Evolutionary conservation across 768 basidiomycete genomes (phyloP).

Genomic region (Hypholoma sublateritium): DNA sequence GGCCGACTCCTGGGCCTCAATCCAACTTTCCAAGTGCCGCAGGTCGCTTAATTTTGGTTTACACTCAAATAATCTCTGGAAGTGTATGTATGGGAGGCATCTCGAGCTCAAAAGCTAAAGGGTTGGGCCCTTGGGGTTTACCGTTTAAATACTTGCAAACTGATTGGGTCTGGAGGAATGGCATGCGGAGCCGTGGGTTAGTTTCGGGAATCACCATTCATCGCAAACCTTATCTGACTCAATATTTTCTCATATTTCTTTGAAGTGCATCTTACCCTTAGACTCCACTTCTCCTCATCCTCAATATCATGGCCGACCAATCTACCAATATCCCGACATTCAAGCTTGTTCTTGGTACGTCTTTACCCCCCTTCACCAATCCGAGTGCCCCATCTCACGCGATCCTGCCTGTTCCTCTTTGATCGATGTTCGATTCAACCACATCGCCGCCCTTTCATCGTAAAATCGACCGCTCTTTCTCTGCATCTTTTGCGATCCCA

Average conservation of each 20-base stretch:
- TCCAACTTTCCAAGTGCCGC: too few relatives aligned
- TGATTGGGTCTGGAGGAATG: too few relatives aligned
- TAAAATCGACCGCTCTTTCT: slow-evolving; percentile 14
- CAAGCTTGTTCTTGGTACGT: slow-evolving; percentile 97
- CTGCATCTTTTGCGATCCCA: slow-evolving; percentile 17
- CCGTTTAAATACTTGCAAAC: too few relatives aligned
- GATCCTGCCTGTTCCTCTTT: slow-evolving; percentile 33
- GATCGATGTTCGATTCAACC: slow-evolving; percentile 52
- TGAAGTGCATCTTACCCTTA: slow-evolving; percentile 24
- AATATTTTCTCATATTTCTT: slow-evolving; percentile 28
- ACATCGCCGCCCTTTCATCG: slow-evolving; percentile 21
- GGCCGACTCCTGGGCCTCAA: too few relatives aligned
- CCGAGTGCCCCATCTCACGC: slow-evolving; percentile 23
- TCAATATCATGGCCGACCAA: slow-evolving; percentile 40
- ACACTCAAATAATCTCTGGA: too few relatives aligned
- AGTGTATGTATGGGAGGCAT: too few relatives aligned
- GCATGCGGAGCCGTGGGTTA: slow-evolving; percentile 19
- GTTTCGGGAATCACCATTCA: slow-evolving; percentile 37
- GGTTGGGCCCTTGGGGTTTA: too few relatives aligned
- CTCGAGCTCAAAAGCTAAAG: too few relatives aligned
- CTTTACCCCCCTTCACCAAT: slow-evolving; percentile 2
- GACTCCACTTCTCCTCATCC: slow-evolving; percentile 21
- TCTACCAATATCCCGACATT: slow-evolving; percentile 72
- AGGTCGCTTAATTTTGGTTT: too few relatives aligned
- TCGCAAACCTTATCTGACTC: slow-evolving; percentile 44